These are phyloP conservation scores for Aspergillus quadrilineatus DNA, from an alignment of 2,329 filamentous ascomycete genomes.

Conservation along the genomic window DNA sequence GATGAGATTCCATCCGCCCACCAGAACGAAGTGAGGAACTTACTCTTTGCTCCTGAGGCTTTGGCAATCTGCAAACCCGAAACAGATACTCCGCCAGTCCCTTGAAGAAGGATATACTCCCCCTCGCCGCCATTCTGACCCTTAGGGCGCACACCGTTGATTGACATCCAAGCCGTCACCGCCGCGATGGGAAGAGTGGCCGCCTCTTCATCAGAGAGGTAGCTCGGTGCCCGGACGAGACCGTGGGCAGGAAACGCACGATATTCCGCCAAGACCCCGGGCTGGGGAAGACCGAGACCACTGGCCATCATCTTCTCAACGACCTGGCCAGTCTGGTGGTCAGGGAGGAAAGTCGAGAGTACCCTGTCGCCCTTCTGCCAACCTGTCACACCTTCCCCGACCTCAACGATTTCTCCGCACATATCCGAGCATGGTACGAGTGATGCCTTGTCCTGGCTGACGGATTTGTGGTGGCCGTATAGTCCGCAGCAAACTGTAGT, in stretches of 20 bases:
- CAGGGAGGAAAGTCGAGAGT: constrained; percentile 59
- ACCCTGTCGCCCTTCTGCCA: constrained; percentile 65
- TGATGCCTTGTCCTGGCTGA: constrained; percentile 38
- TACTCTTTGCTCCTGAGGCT: constrained; percentile 47
- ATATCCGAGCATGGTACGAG: constrained; percentile 70
- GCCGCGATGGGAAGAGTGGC: constrained; percentile 46
- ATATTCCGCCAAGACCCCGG: constrained; percentile 46
- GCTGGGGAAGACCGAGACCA: constrained; percentile 61
- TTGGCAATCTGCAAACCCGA: constrained; percentile 49
- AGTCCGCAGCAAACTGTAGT: constrained; percentile 60
- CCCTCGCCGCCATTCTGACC: constrained; percentile 47
- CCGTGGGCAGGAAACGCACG: constrained; percentile 42
- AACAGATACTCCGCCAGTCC: constrained; percentile 51
- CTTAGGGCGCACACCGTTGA: constrained; percentile 45
- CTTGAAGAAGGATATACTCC: constrained; percentile 56
- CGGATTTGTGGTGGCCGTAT: constrained; percentile 64
- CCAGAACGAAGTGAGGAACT: neutral
- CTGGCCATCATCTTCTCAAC: constrained; percentile 54
- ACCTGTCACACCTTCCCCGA: constrained; percentile 48
- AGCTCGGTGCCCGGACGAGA: constrained; percentile 42
- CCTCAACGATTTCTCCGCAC: constrained; percentile 60
- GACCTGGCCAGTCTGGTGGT: constrained; percentile 60
- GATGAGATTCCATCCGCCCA: neutral
- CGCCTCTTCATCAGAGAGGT: constrained; percentile 40
- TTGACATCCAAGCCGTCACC: constrained; percentile 53